Base-by-base conservation (phyloP, 78 protist species). In the Dictyostelium firmibasis region DNA sequence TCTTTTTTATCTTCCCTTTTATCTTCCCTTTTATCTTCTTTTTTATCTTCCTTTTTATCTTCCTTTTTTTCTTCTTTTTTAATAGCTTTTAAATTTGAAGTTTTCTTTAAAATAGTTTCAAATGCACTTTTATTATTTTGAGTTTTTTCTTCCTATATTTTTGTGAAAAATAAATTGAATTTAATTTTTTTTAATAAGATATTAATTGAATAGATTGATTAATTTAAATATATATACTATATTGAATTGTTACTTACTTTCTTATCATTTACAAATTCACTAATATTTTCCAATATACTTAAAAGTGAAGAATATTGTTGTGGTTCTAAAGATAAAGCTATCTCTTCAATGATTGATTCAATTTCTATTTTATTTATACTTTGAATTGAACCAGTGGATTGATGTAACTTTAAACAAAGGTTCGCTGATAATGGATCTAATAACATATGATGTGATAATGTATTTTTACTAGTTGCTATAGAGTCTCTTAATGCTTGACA, bases 261-360 rank as follows among this genome's bases (percentile, higher is more conserved):
- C 27, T 81, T 44, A 20, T 89, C 94, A 62, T 41, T 69, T 41
- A 89, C 87, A 81, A 89, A 89, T 47, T 89, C 94, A 64, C 86
- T 78, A 27, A 89, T 76, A 29, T 85, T 62, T 67, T 89, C 94
- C 6, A 89, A 69, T 6, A 89, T 81, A n/a, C 83, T 50, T 31
- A 89, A 47, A 7, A 89, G 50, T 31, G 94, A 89, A 8, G 72
- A 47, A 25, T 89, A 89, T 67, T 89, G 94, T 33, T 89, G 78
- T 9, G 94, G 94, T n/a, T 89, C 87, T 29, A 89, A 16, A 11
- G 72, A 81, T 60, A 89, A n/a, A 16, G 83, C 87, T 69, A 89
- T 89, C 29, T 89, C 94, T 1, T 89, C 94, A 7, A 89, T 89
- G 53, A 38, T 31, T 10, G 94, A 79, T 31, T 69, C 87, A 23